These are phyloP conservation scores for Chrysanthemum lavandulifolium DNA, from an alignment of 129 eudicot genomes.

Conservation along the genomic window DNA sequence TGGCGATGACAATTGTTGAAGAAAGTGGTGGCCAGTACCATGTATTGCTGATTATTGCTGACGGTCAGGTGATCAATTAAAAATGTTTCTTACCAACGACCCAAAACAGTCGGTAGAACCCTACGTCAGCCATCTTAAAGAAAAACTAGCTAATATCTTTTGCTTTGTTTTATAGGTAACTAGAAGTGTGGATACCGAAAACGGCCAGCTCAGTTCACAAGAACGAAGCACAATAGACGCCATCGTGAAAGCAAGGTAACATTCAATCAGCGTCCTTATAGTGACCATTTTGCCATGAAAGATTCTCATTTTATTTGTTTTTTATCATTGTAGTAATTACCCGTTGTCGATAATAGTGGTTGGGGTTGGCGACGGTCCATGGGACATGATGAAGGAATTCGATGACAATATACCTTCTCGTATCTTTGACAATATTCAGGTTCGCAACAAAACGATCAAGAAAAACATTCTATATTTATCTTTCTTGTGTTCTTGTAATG, in stretches of 20 bases:
- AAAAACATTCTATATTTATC: not conserved
- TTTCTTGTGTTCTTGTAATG: not conserved
- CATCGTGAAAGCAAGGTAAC: slow-evolving; percentile 77
- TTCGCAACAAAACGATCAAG: slow-evolving; percentile 13
- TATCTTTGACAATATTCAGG: slow-evolving; percentile 79
- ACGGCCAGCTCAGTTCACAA: slow-evolving; percentile 54
- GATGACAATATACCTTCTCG: slow-evolving; percentile 84
- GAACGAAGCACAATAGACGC: slow-evolving; percentile 79
- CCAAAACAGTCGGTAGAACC: not conserved
- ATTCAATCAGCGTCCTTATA: not conserved
- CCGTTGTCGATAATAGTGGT: slow-evolving; percentile 75
- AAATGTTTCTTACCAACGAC: not conserved
- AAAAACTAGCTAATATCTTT: no score
- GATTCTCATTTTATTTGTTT: not conserved
- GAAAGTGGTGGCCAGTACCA: slow-evolving; percentile 79
- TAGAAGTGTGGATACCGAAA: slow-evolving; percentile 47
- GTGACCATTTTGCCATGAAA: not conserved
- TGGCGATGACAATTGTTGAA: slow-evolving; percentile 67
- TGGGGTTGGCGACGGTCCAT: slow-evolving; percentile 88
- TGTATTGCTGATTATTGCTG: slow-evolving; percentile 70
- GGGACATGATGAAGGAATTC: slow-evolving; percentile 78
- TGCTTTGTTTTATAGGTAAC: slow-evolving; percentile 51
- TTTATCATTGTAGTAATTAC: slow-evolving; percentile 42
- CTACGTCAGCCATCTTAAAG: no score
- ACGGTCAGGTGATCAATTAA: slow-evolving; percentile 58